Base-by-base conservation (phyloP, 805 yeast species). In the Wickerhamiella sorbophila region DNA sequence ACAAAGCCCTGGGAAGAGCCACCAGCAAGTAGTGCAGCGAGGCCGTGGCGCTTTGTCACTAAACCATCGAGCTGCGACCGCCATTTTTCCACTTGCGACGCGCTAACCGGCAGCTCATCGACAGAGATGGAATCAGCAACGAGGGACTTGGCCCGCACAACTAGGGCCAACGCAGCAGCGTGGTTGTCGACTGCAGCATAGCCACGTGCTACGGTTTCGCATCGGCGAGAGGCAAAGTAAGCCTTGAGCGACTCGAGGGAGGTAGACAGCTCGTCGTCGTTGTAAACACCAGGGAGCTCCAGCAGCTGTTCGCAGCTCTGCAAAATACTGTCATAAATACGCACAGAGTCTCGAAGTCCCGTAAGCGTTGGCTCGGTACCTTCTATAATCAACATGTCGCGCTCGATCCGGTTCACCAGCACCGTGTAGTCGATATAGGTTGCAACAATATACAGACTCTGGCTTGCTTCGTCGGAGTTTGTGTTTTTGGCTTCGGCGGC, bases 201-300 rank as follows among this genome's bases (percentile, higher is more conserved):
- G 44, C 60, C 43, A 40, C 49, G 35, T 21, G 77, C 72, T 16
- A 79, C 53, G 16, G 64, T 57, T 22, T 60, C 50, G 12, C 67
- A 52, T 50, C 72, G 72, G 39, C 60, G 51, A 31, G 70, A 61
- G n/a, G 54, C 51, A 57, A 70, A 81, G 46, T 65, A 74, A 6
- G 56, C 53, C 24, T 64, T 61, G 51, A 84, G 61, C 14, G 67
- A 50, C 10, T 65, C 67, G 35, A 91, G 64, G 6, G 79, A 72
- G 5, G 62, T 61, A 47, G 64, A 57, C 42, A 88, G 66, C 18
- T 70, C 77, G 41, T 81, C 91, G 56, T 85, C 94, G 41, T 83
- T 82, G 54, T 80, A 76, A 16, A 88, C 94, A 67, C 97, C 97
- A 0, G 96, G 95, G 40, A 91, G 68, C 46, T 85, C 94, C 53